Conservation (phyloP, 2,329 filamentous ascomycete genomes). For the Fusarium buharicum region DNA sequence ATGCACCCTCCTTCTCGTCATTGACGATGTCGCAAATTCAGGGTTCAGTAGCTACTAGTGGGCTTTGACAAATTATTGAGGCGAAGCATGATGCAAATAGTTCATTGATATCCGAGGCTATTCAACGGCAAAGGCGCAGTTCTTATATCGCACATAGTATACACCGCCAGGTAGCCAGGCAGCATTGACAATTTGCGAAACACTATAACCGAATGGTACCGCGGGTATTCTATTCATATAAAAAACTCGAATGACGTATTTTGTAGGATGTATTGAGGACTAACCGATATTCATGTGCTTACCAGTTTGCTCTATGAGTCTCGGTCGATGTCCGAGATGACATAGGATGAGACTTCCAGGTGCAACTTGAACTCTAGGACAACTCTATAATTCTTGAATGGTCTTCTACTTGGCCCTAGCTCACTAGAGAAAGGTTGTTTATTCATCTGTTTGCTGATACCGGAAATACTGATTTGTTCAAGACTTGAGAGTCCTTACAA, state of each 20-base stretch:
- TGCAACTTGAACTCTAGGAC: not conserved
- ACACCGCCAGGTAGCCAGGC: constrained; percentile 24
- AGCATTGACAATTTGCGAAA: constrained; percentile 10
- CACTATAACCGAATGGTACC: constrained; percentile 40
- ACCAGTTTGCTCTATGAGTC: not conserved
- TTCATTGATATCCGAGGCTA: constrained; percentile 39
- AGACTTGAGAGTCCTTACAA: too few relatives aligned
- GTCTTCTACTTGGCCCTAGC: too few relatives aligned
- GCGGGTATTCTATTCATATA: constrained; percentile 58
- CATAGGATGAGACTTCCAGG: not conserved
- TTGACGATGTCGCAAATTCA: constrained; percentile 55
- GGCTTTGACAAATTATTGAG: not conserved
- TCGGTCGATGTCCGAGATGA: constrained; percentile 6
- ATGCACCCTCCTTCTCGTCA: constrained; percentile 47
- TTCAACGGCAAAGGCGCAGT: constrained; percentile 1
- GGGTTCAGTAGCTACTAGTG: constrained; percentile 60
- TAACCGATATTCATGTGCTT: not conserved
- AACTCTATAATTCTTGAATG: not conserved
- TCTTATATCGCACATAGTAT: constrained; percentile 59
- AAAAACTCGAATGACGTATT: constrained; percentile 72
- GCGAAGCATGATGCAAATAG: not conserved
- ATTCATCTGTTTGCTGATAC: too few relatives aligned
- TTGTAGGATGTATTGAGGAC: not conserved
- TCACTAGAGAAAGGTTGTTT: too few relatives aligned
- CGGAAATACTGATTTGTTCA: too few relatives aligned